Conservation (phyloP, 2,329 filamentous ascomycete species). For the Bipolaris sorokiniana region DNA sequence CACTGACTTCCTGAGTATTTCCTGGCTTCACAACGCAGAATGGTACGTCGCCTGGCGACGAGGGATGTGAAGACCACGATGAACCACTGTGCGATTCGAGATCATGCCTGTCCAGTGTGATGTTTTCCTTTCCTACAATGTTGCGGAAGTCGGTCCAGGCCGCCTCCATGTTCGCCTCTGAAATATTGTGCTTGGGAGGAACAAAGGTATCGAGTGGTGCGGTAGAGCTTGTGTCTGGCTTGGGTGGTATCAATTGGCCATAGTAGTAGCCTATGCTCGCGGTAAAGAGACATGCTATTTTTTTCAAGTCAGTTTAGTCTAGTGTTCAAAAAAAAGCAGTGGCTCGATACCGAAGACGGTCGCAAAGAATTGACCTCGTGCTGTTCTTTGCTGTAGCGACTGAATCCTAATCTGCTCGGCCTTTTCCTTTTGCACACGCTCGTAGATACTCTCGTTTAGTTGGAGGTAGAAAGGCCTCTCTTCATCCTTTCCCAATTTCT, state of each 20-base stretch:
- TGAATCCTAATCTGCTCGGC: constrained; percentile 58
- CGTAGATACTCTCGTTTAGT: constrained; percentile 66
- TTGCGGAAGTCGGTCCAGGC: constrained; percentile 68
- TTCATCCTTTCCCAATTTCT: constrained; percentile 29
- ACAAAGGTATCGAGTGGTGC: constrained; percentile 57
- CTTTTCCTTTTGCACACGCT: constrained; percentile 64
- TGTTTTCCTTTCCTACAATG: constrained; percentile 67
- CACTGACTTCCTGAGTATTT: constrained; percentile 81
- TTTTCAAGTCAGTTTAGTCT: constrained; percentile 11
- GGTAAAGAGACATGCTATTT: constrained; percentile 58
- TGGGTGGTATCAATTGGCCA: constrained; percentile 57
- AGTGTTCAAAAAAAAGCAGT: not conserved
- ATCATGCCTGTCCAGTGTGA: constrained; percentile 63
- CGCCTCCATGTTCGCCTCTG: constrained; percentile 64
- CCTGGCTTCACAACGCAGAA: constrained; percentile 75
- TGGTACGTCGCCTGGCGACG: constrained; percentile 52
- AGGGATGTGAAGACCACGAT: constrained; percentile 65
- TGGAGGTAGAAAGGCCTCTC: constrained; percentile 64
- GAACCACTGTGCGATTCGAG: constrained; percentile 65
- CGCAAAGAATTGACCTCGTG: constrained; percentile 48
- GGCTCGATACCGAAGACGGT: constrained; percentile 29
- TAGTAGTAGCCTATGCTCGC: constrained; percentile 62
- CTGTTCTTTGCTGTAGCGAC: constrained; percentile 33
- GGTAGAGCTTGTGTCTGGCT: constrained; percentile 61
- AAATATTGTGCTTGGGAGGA: constrained; percentile 61